phyloP scores from a whole-genome alignment of 2,329 filamentous ascomycete genomes.

The Fonsecaea erecta region DNA sequence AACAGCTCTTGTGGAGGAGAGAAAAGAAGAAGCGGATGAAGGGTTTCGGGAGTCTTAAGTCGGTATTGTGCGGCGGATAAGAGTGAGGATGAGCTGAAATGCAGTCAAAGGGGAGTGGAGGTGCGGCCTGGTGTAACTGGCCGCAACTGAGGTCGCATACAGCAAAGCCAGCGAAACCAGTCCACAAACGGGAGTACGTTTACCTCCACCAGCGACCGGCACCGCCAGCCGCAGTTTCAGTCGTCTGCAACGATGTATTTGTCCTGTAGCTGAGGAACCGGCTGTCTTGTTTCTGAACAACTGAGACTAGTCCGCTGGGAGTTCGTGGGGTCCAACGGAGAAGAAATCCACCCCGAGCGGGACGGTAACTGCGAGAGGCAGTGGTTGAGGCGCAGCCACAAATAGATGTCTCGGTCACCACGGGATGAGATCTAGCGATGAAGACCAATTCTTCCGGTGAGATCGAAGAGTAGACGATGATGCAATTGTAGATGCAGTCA shows the following conservation, averaged over 20 bases:
- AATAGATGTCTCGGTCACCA: conserved; percentile 23
- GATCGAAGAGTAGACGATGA: conserved; percentile 5
- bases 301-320: conserved; percentile 31
- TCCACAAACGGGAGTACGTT: conserved; percentile 14
- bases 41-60: conserved; percentile 3
- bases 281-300: conserved; percentile 10
- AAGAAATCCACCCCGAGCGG: conserved; percentile 19
- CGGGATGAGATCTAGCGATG: conserved; percentile 6
- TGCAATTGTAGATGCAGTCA: conserved; percentile 8
- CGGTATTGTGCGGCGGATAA: conserved; percentile 22
- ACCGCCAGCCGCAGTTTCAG: conserved; percentile 8
- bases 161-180: conserved; percentile 4
- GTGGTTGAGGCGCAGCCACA: conserved; percentile 32
- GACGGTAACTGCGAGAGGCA: conserved; percentile 4
- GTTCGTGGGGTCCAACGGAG: conserved; percentile 32
- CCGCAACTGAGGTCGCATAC: conserved; percentile 23
- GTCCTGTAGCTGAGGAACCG: conserved; percentile 4
- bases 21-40: conserved; percentile 18
- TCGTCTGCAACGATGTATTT: conserved; percentile 2
- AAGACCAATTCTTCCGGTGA: conserved; percentile 11
- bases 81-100: conserved; percentile 20
- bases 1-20: conserved; percentile 26
- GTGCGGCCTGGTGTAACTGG: conserved; percentile 29
- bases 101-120: conserved; percentile 22
- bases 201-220: conserved; percentile 13